Percentiles rank a stretch among this genome's conserved stretches.
Evolutionary conservation across 768 basidiomycete species (phyloP).

Genomic region (Mycena crocata): DNA sequence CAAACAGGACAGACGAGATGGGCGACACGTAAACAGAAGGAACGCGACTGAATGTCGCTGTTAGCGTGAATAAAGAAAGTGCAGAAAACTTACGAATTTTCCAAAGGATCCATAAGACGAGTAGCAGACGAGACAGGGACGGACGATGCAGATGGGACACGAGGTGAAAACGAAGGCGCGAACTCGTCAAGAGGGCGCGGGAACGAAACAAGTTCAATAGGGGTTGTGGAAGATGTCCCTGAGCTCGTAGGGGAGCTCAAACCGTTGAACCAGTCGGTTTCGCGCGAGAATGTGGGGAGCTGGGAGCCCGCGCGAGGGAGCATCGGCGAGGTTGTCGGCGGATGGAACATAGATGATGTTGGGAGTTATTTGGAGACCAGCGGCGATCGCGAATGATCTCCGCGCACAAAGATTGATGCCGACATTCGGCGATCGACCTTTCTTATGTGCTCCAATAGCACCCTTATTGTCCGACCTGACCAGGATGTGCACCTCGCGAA

Average conservation of each 20-base stretch:
- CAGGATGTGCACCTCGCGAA: not conserved
- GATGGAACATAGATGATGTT: not conserved
- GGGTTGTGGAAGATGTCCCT: not conserved
- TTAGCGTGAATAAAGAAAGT: no score
- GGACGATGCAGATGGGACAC: not conserved
- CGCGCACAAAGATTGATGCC: slow-evolving; percentile 13
- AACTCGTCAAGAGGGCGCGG: not conserved
- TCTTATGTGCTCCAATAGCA: slow-evolving; percentile 8
- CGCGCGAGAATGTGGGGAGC: not conserved
- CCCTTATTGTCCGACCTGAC: slow-evolving; percentile 15
- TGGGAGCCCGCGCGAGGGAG: slow-evolving; percentile 2
- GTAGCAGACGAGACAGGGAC: not conserved
- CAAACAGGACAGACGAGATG: no score
- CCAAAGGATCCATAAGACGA: no score
- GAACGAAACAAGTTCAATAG: not conserved
- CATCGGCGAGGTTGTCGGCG: slow-evolving; percentile 12
- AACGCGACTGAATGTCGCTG: no score
- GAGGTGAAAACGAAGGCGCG: not conserved
- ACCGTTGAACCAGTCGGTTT: not conserved
- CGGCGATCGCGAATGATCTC: slow-evolving; percentile 2
- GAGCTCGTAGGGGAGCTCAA: not conserved
- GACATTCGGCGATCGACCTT: slow-evolving; percentile 5
- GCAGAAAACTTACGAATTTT: no score
- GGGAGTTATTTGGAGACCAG: not conserved
- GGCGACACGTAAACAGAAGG: no score